A percentile compares a stretch with the other conserved stretches of the same genome.
phyloP scores from a whole-genome alignment of 2,329 filamentous ascomycete genomes.

The Sarocladium brachiariae region DNA sequence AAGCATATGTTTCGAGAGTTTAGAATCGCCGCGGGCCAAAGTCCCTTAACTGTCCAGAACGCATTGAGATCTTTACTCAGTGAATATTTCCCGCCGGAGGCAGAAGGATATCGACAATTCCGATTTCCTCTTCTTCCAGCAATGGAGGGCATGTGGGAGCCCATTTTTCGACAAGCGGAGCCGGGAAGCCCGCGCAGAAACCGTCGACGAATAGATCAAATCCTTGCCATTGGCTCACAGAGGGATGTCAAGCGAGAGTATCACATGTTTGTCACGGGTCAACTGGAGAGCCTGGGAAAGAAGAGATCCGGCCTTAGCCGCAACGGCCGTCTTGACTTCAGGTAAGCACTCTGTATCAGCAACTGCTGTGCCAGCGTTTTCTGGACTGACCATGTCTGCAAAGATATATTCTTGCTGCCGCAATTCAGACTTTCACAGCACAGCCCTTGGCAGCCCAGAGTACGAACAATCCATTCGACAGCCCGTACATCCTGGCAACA shows the following conservation, averaged over 20 bases:
- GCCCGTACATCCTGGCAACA: slow-evolving; percentile 47
- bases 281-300: slow-evolving; percentile 48
- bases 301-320: slow-evolving; percentile 42
- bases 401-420: slow-evolving; percentile 54
- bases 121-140: slow-evolving; percentile 41
- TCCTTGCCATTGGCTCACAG: slow-evolving; percentile 54
- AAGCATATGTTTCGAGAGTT: slow-evolving; percentile 40
- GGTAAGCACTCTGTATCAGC: slow-evolving; percentile 30
- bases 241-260: slow-evolving; percentile 45
- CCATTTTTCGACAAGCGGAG: slow-evolving; percentile 37
- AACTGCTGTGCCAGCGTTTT: background rate
- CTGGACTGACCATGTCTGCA: slow-evolving; percentile 7
- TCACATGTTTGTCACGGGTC: slow-evolving; percentile 38
- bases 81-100: slow-evolving; percentile 41
- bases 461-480: slow-evolving; percentile 47
- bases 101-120: slow-evolving; percentile 40
- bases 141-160: slow-evolving; percentile 44
- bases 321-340: slow-evolving; percentile 51
- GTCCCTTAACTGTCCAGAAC: slow-evolving; percentile 50
- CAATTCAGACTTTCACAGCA: slow-evolving; percentile 51
- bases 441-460: slow-evolving; percentile 43
- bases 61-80: slow-evolving; percentile 46
- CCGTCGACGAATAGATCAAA: slow-evolving; percentile 44
- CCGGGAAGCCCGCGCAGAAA: slow-evolving; percentile 22
- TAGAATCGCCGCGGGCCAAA: slow-evolving; percentile 31